These are phyloP conservation scores for Myrmaecium sp. DNA, from an alignment of 2,329 filamentous ascomycete genomes.

Conservation along the genomic window DNA sequence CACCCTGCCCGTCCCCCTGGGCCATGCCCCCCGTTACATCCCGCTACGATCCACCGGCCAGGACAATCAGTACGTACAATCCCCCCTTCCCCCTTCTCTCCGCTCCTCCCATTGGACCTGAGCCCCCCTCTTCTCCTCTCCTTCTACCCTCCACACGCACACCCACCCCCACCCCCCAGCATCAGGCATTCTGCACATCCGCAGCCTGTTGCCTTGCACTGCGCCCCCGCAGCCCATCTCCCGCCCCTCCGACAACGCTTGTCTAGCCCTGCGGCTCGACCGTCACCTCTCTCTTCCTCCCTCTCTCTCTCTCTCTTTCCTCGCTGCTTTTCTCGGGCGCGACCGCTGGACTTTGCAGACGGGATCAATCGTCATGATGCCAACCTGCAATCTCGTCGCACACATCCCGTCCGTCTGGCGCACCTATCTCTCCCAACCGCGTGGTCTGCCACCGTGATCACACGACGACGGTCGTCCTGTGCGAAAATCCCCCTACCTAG, in stretches of 20 bases:
- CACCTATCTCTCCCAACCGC: constrained; percentile 19
- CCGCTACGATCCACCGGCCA: constrained; percentile 32
- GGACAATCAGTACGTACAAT: constrained; percentile 39
- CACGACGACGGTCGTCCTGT: constrained; percentile 17
- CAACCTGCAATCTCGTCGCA: constrained; percentile 16
- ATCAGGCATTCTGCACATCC: too few relatives aligned
- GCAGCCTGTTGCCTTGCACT: constrained; percentile 23
- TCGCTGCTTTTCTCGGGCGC: too few relatives aligned
- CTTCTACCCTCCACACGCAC: too few relatives aligned
- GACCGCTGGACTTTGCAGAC: too few relatives aligned
- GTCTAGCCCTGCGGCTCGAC: too few relatives aligned
- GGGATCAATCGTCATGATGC: constrained; percentile 23
- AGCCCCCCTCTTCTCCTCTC: constrained; percentile 3
- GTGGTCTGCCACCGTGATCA: constrained; percentile 27
- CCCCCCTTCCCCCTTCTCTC: too few relatives aligned
- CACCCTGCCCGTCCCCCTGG: constrained; percentile 27
- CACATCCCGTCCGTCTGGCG: constrained; percentile 20
- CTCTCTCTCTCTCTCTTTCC: too few relatives aligned
- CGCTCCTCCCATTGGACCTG: constrained; percentile 21
- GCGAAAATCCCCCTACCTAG: not conserved
- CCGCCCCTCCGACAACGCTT: too few relatives aligned
- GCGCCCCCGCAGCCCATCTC: constrained; percentile 16
- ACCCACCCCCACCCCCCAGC: too few relatives aligned
- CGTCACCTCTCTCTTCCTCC: too few relatives aligned
- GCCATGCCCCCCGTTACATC: constrained; percentile 34